Percentiles rank a stretch among this genome's conserved stretches.
phyloP scores from a whole-genome alignment of 768 basidiomycete genomes.

The Termitomyces sp. region DNA sequence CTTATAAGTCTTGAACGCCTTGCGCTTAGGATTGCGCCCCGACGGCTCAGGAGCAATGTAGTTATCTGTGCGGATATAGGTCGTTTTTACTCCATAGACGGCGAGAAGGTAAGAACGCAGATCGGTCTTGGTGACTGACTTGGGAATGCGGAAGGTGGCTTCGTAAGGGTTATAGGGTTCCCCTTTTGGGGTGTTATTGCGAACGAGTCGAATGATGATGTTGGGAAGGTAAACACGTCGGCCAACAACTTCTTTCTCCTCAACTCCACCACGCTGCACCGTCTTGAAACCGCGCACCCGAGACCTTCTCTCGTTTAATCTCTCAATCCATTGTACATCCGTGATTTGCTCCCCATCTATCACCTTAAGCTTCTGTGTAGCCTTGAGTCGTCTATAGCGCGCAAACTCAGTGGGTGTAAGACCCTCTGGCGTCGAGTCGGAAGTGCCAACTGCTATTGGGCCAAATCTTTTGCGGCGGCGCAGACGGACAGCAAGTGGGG shows the following conservation, averaged over 20 bases:
- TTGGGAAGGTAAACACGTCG: slow-evolving; percentile 89
- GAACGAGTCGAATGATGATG: slow-evolving; percentile 73
- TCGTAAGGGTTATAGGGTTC: slow-evolving; percentile 91
- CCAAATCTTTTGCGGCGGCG: slow-evolving; percentile 55
- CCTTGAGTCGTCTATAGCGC: slow-evolving; percentile 53
- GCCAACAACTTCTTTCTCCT: slow-evolving; percentile 58
- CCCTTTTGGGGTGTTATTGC: slow-evolving; percentile 72
- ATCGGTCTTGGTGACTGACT: slow-evolving; percentile 88
- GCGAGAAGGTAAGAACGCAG: slow-evolving; percentile 79
- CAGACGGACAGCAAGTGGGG: slow-evolving; percentile 67
- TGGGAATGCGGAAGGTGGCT: slow-evolving; percentile 91
- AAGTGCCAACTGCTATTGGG: slow-evolving; percentile 23
- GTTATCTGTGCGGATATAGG: slow-evolving; percentile 95
- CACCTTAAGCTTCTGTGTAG: slow-evolving; percentile 42
- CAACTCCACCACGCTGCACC: slow-evolving; percentile 29
- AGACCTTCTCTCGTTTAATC: slow-evolving; percentile 50
- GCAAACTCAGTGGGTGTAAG: slow-evolving; percentile 63
- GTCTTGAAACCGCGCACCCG: slow-evolving; percentile 63
- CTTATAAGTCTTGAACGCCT: slow-evolving; percentile 67
- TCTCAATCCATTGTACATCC: slow-evolving; percentile 54
- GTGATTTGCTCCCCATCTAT: slow-evolving; percentile 33
- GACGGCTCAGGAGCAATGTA: slow-evolving; percentile 55
- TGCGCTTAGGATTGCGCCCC: slow-evolving; percentile 22
- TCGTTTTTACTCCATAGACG: slow-evolving; percentile 84
- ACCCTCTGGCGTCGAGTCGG: slow-evolving; percentile 48